These are phyloP conservation scores for Monosporascus sp. DNA, from an alignment of 2,329 filamentous ascomycete genomes.

Conservation along the genomic window DNA sequence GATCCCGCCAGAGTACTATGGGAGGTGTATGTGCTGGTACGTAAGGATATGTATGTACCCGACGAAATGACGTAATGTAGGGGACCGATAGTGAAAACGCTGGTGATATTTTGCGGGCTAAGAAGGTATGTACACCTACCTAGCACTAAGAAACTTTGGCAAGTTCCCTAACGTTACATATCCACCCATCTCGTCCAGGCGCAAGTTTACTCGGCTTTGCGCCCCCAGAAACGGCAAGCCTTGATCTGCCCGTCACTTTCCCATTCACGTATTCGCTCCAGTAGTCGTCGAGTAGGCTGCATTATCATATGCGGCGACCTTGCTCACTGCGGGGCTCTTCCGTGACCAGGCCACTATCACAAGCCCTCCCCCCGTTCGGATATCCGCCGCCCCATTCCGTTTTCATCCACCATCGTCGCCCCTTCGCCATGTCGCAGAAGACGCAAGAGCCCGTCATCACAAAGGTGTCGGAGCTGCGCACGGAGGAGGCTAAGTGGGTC, in stretches of 20 bases:
- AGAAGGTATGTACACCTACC: too few species aligned
- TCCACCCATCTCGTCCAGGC: too few species aligned
- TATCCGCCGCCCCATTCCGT: not conserved
- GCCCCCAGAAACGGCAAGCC: too few species aligned
- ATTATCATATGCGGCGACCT: not conserved
- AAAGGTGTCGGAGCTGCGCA: constrained; percentile 40
- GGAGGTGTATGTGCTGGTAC: too few species aligned
- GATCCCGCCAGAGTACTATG: too few species aligned
- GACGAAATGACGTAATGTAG: too few species aligned
- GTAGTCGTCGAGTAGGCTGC: not conserved
- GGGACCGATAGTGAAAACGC: too few species aligned
- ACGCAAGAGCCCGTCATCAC: constrained; percentile 42
- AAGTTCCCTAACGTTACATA: too few species aligned
- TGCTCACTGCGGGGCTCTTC: not conserved
- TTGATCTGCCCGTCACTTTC: not conserved
- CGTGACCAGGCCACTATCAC: not conserved
- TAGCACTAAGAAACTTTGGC: too few species aligned
- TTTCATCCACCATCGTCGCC: not conserved
- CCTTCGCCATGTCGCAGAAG: constrained; percentile 31
- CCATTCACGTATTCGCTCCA: not conserved
- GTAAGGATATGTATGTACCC: too few species aligned
- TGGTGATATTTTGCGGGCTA: too few species aligned
- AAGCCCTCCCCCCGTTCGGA: not conserved
- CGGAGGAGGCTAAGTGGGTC: constrained; percentile 51
- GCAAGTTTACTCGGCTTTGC: too few species aligned